Evolutionary conservation across 2,329 filamentous ascomycete genomes (phyloP).

Genomic region (Monilinia aucupariae): DNA sequence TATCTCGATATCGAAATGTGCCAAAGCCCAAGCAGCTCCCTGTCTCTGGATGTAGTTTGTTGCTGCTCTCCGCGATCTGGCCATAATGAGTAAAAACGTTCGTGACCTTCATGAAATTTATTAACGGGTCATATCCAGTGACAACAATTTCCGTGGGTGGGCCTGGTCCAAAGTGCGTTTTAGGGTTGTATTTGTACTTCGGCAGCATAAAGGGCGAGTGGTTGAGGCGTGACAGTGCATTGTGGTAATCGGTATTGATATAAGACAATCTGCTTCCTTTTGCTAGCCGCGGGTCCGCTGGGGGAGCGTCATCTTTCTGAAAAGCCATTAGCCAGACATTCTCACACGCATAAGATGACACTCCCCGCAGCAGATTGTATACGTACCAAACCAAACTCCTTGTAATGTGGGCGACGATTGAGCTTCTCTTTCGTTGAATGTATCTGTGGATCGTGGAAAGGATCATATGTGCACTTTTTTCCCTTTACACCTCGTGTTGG

Average conservation of each 20-base stretch:
- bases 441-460: conserved; percentile 38
- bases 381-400: conserved; percentile 64
- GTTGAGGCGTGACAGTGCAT: conserved; percentile 64
- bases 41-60: conserved; percentile 91
- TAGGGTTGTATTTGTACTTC: conserved; percentile 74
- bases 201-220: conserved; percentile 73
- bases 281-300: conserved; percentile 76
- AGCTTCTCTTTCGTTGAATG: conserved; percentile 46
- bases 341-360: conserved; percentile 51
- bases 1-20: conserved; percentile 81
- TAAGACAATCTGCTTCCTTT: conserved; percentile 60
- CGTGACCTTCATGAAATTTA: conserved; percentile 70
- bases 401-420: conserved; percentile 54
- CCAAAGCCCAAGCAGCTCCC: conserved; percentile 92
- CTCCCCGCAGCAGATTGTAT: conserved; percentile 44
- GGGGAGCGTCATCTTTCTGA: conserved; percentile 73
- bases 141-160: conserved; percentile 89
- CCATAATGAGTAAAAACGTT: conserved; percentile 75
- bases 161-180: conserved; percentile 79
- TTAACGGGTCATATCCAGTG: conserved; percentile 90
- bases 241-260: conserved; percentile 64
- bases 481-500: conserved; percentile 49
- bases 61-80: conserved; percentile 84
- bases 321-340: conserved; percentile 55
- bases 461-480: conserved; percentile 57